Conservation (phyloP, 805 yeast species). For the Wickerhamiella dianesei region DNA sequence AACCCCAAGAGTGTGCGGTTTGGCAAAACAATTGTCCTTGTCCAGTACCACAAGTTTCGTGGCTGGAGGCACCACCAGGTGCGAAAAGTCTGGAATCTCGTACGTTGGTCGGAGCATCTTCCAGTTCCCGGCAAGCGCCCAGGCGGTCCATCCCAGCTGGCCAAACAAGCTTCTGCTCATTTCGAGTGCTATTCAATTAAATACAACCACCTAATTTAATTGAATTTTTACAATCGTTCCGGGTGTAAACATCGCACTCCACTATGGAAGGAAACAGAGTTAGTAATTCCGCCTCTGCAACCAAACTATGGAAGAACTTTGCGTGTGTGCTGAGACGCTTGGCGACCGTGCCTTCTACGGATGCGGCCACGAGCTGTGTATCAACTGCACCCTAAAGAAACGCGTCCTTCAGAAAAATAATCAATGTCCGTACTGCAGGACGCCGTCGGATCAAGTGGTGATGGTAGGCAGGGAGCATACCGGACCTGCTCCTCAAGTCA, state of each 20-base stretch:
- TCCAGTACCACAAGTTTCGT: constrained; percentile 77
- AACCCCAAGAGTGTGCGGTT: constrained; percentile 62
- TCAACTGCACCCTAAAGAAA: constrained; percentile 68
- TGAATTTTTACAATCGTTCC: too few species aligned
- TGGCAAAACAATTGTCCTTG: constrained; percentile 91
- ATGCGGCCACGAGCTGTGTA: constrained; percentile 78
- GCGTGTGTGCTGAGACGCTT: constrained; percentile 72
- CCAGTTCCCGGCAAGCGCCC: constrained; percentile 5
- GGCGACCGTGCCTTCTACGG: constrained; percentile 56
- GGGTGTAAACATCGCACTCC: too few species aligned
- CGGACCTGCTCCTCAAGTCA: constrained; percentile 30
- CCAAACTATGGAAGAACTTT: constrained; percentile 31
- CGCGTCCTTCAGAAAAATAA: constrained; percentile 63
- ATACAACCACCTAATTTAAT: too few species aligned
- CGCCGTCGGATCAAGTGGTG: constrained; percentile 41
- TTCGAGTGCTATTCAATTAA: too few species aligned
- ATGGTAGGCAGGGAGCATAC: constrained; percentile 27
- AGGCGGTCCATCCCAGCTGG: constrained; percentile 6
- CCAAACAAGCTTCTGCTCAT: background rate
- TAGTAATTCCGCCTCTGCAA: background rate
- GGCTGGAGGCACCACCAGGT: constrained; percentile 11
- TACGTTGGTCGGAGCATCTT: constrained; percentile 15
- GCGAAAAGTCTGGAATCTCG: constrained; percentile 9
- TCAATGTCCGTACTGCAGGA: constrained; percentile 72
- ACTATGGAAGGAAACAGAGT: too few species aligned